Evolutionary conservation across 305 asterid species (phyloP).

Genomic region (Fraxinus sp.): DNA sequence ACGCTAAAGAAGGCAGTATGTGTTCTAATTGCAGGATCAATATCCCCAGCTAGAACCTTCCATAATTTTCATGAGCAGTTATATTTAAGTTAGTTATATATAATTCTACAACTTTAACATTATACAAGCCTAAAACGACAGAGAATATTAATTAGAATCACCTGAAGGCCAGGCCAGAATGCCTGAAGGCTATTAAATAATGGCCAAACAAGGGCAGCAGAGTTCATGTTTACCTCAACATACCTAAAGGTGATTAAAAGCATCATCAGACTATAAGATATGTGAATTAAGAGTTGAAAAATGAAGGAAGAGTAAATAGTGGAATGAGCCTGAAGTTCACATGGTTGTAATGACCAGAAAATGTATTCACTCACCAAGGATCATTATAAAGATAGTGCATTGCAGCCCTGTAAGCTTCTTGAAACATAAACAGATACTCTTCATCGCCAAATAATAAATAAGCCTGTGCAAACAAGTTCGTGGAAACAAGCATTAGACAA

Average conservation of each 20-base stretch:
- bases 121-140: conserved; percentile 7
- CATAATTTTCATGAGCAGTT: conserved; percentile 32
- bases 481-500: not conserved
- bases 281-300: conserved; percentile 27
- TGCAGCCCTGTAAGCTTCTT: conserved; percentile 93
- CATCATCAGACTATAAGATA: conserved; percentile 11
- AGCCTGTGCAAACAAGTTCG: conserved; percentile 49
- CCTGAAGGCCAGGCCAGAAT: conserved; percentile 99
- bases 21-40: conserved; percentile 90
- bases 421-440: conserved; percentile 90
- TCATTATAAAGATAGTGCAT: conserved; percentile 83
- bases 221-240: conserved; percentile 97
- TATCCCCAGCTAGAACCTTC: conserved; percentile 97
- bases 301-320: conserved; percentile 12
- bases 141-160: conserved; percentile 22
- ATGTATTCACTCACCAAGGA: conserved; percentile 67
- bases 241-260: conserved; percentile 54
- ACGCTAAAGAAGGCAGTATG: conserved; percentile 94
- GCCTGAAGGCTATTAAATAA: conserved; percentile 95
- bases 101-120: not conserved
- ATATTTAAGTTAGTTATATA: conserved; percentile 21
- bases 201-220: conserved; percentile 98
- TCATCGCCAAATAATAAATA: conserved; percentile 90
- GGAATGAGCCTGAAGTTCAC: conserved; percentile 16
- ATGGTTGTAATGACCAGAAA: not conserved